Evolutionary conservation across 768 basidiomycete species (phyloP).

Genomic region (Albatrellus ellisii): DNA sequence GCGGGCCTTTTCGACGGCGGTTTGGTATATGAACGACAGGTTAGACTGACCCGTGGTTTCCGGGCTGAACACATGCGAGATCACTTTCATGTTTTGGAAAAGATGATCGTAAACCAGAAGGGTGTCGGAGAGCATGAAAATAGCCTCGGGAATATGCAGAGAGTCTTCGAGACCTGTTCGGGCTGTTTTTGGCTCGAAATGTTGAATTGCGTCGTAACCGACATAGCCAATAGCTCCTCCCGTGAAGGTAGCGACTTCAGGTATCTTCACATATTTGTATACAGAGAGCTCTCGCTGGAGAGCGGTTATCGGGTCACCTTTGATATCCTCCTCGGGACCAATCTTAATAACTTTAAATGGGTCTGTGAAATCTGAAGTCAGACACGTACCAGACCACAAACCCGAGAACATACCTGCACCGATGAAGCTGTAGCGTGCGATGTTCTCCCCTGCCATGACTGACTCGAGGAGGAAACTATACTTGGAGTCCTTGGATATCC

Average conservation of each 20-base stretch:
- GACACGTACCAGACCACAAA: background rate
- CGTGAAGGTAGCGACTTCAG: constrained; percentile 87
- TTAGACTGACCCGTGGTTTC: constrained; percentile 51
- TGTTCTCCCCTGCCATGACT: constrained; percentile 78
- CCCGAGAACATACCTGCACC: constrained; percentile 60
- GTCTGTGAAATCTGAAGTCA: constrained; percentile 34
- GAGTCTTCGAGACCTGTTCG: constrained; percentile 62
- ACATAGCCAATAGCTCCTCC: constrained; percentile 98
- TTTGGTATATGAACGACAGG: constrained; percentile 77
- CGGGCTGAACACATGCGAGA: constrained; percentile 90
- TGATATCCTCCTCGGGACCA: constrained; percentile 69
- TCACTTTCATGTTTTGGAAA: constrained; percentile 87
- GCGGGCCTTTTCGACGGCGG: constrained; percentile 72
- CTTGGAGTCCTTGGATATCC: constrained; percentile 82
- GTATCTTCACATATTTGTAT: constrained; percentile 85
- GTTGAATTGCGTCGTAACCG: constrained; percentile 89
- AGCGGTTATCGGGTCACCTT: constrained; percentile 76
- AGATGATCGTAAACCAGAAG: constrained; percentile 96
- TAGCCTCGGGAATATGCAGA: constrained; percentile 83
- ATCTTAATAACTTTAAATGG: constrained; percentile 87
- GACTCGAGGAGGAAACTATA: constrained; percentile 95
- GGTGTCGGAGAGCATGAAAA: constrained; percentile 96
- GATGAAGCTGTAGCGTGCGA: constrained; percentile 92
- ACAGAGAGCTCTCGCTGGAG: constrained; percentile 78
- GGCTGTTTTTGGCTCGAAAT: constrained; percentile 92